Base-by-base conservation (phyloP, 2,329 filamentous ascomycete species). In the Didymellaceae sp. region DNA sequence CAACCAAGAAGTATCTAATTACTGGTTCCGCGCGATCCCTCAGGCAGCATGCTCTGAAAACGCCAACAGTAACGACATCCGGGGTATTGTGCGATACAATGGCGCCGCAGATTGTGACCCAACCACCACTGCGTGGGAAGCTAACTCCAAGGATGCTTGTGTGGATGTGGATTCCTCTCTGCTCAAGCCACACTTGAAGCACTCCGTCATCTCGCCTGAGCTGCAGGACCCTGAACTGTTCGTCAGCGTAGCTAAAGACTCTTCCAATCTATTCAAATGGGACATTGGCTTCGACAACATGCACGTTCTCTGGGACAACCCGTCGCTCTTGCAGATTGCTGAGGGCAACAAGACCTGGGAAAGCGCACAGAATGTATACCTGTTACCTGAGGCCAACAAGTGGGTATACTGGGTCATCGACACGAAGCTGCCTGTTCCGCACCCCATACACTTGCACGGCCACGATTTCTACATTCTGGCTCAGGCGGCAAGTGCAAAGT, bases 391-490 rank as follows among this genome's bases (percentile, higher is more conserved):
- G 2, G 52, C 63, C 4, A 62, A 61, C 28, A 52, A 74, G 22
- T 67, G 68, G 63, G 65, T 77, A n/a, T 75, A 77, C 52, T 60
- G 75, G 33, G 66, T 76, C 53, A 68, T 76, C 35, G 63, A 75
- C 35, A 67, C 59, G 10, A 51, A 54, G 5, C 61, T 74, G 33
- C 63, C 66, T 4, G 61, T 74, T 10, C 49, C 76, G 5, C 67
- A 71, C 50, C 71, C 71, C 1, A 72, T 74, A 41, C 71, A 74
- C 48, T 58, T 74, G n/a, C 70, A 73, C 54, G 68, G 82, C 5
- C 82, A 85, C 62, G 79, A 83, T 58, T 84, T 84, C 71, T 78
- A 82, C 66, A 71, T 84, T 8, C 65, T 85, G 6, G 73, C 74
- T 14, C 72, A 59, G 20, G 68, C 71, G 18, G 48, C 52, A 7